Evolutionary conservation across 2,329 filamentous ascomycete genomes (phyloP), one percentile per base, ranked within the genome.

Genomic region (Penicillium corylophilum): DNA sequence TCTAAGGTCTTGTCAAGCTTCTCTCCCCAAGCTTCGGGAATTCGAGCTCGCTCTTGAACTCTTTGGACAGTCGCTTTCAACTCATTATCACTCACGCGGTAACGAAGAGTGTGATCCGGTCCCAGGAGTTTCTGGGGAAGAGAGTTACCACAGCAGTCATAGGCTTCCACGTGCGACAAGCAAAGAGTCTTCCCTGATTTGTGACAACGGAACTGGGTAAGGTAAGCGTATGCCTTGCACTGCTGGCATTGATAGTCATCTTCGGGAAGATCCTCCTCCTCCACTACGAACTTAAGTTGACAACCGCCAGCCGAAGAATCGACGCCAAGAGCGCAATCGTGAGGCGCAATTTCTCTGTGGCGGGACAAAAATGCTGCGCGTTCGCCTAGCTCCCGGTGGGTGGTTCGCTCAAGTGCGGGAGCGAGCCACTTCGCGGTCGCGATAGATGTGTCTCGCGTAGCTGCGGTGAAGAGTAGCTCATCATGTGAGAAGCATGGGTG

Each of bases 401-500:
- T 83, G 65, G 95, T 88, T 43, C 89, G 83, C 46, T 90, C 83
- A 20, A 99, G 75, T 1, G 94, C 94, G 0, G 93, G 93, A 2
- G 88, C 89, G 15, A 99, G 80, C 94, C 94, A 99, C 72, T 94
- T 96, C 1, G 94, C 90, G 2, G 90, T 96, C 62, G 90, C 89
- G 50, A 99, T 97, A 0, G 84, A 85, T 2, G 85, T 82, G 60
- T 91, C 86, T 63, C 84, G 87, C 59, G 90, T 85, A 6, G 92
- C 90, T 7, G 94, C 94, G 2, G 93, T 96, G 76, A 95, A 86
- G 3, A 99, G 78, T 20, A 99, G 76, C 70, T 99, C 94, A 64
- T 99, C 94, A 60, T 99, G 94, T 0, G 93, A 97, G 70, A 99
- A 99, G 70, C 94, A 97, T 1, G 94, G 91, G 59, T 96, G 92